Evolutionary conservation across 345 rosid species (phyloP), one percentile per base, ranked within the genome.

Genomic region (Anastatica hierochuntica): DNA sequence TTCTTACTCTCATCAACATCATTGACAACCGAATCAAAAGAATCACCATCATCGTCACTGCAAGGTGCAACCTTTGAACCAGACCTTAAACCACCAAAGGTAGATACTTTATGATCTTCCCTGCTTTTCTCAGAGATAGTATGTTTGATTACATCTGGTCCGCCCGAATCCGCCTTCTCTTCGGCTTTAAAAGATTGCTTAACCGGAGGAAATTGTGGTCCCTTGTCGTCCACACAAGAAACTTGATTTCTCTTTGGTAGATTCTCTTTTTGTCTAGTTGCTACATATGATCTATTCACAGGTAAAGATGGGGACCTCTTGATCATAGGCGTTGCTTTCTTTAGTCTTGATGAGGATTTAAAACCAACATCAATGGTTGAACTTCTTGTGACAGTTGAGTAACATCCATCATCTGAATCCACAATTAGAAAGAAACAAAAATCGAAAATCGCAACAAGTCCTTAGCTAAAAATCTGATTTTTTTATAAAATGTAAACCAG

Each of bases 31-130:
- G 47, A 63, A 16, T 14, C 64, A 39, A 63, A 30, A 24, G 54
- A 54, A 60, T 43, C 72, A 66, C 64, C 62, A 31, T 62, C 80
- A 60, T 73, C 67, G 19, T 73, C 86, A 45, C 67, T 60, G 48
- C 68, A 81, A 2, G 95, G 98, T 37, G 75, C 84, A 60, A 85
- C 90, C 19, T 74, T 77, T 13, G 88, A 79, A 43, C 81, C 71
- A 52, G 80, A 79, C 72, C 52, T 78, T 40, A 73, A 70, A 47
- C 75, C 86, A 56, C 69, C 67, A 57, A 55, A 73, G 39, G 33
- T 21, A 52, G 76, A 77, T 14, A 60, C 76, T 46, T 72, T 68
- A 13, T 33, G 43, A 36, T 50, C 64, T 24, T 47, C 62, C 4
- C 15, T 48, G 29, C 20, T 66, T 46, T 66, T 74, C 58, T 75